Evolutionary conservation across 495 filamentous ascomycete species (phyloP), one percentile per base, ranked within the genome.

Genomic region (Annulohypoxylon bovei): DNA sequence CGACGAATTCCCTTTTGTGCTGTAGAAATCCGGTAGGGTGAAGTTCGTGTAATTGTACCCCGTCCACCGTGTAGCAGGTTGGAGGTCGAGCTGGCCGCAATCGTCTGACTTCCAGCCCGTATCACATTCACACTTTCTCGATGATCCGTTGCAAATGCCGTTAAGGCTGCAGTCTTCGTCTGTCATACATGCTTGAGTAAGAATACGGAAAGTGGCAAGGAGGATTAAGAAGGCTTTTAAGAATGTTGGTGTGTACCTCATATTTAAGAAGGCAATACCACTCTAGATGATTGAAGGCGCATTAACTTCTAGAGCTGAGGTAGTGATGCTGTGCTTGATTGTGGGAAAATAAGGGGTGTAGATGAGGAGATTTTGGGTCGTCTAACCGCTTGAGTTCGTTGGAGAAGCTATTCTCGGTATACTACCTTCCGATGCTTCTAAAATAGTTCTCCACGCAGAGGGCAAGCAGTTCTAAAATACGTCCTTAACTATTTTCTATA

Each of bases 131-230:
- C 80, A 82, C 4, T 16, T 53, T 6, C 65, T 67, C 1, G 20
- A 55, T 11, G 69, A 35, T 30, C 44, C 27, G 22, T 44, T n/a
- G 58, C 79, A 82, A 35, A 81, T 33, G 5, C 80, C 80, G 37
- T 80, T 82, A 8, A 81, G 76, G 27, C 75, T 78, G 52, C 81
- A 83, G 52, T 83, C 77, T n/a, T 83, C 79, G 57, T 82, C 76
- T 14, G 73, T 76, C 1, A 39, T 30, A 60, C 79, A 82, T 28
- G 49, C 39, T 20, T 35, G 7, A 14, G 37, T 40, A 42, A 27
- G 6, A 5, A 22, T 60, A 44, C 27, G 35, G 53, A 37, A 30
- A 16, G 14, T 16, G n/a, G 54, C 27, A 47, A 56, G 59, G 23
- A 61, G 8, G 23, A 44, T 18, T 6, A 39, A 30, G 7, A 61